phyloP scores from a whole-genome alignment of 768 basidiomycete genomes.

The Boletus sp. region DNA sequence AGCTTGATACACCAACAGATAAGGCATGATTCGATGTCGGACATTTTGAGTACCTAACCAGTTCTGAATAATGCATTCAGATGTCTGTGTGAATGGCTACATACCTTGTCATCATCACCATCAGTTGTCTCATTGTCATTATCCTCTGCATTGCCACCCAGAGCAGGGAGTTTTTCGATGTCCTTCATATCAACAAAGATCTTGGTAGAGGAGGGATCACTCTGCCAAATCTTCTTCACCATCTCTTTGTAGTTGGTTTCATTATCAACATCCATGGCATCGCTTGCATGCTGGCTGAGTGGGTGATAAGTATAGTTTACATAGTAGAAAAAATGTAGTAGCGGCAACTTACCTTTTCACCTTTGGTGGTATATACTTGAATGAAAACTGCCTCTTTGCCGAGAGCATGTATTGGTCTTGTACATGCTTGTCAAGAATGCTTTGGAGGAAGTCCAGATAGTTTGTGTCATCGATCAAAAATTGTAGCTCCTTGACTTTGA shows the following conservation, averaged over 20 bases:
- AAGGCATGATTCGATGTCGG: not conserved
- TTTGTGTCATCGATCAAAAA: not conserved
- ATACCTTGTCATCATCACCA: not conserved
- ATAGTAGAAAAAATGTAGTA: too few species aligned
- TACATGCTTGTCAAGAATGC: slow-evolving; percentile 11
- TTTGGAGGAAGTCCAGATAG: slow-evolving; percentile 6
- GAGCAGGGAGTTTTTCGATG: not conserved
- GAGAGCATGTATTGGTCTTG: slow-evolving; percentile 6
- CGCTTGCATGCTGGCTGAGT: not conserved
- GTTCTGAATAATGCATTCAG: too few species aligned
- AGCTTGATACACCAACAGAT: slow-evolving; percentile 3
- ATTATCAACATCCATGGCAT: slow-evolving; percentile 14
- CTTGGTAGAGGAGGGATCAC: not conserved
- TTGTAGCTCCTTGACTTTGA: slow-evolving; percentile 4
- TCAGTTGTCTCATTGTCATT: too few species aligned
- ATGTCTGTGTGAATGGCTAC: too few species aligned
- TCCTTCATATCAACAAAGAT: slow-evolving; percentile 8
- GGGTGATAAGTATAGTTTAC: too few species aligned
- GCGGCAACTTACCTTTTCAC: slow-evolving; percentile 1
- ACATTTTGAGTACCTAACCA: not conserved
- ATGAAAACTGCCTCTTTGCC: slow-evolving; percentile 22
- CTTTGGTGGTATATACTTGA: slow-evolving; percentile 9
- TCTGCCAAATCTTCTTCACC: slow-evolving; percentile 9
- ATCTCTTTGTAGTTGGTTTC: slow-evolving; percentile 13
- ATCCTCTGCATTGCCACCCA: not conserved